A percentile compares a stretch with the other conserved stretches of the same genome.
Conservation (phyloP, 1,139 yeast genomes). For the Lodderomyces theae region DNA sequence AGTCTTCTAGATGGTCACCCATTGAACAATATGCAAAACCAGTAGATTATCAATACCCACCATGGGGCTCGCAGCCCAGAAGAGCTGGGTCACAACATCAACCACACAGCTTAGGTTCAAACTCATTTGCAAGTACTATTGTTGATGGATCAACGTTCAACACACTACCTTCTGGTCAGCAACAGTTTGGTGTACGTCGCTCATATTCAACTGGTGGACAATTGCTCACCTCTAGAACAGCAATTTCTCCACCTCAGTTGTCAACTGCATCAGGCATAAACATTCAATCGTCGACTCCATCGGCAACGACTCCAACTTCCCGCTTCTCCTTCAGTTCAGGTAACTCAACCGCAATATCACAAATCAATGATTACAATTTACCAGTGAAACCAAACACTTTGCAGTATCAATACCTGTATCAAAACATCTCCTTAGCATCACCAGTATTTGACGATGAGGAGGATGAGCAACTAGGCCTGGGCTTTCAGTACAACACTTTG, state of each 20-base stretch:
- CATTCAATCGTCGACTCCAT: constrained; percentile 8
- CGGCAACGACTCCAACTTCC: constrained; percentile 9
- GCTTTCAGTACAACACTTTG: not conserved
- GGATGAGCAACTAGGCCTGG: constrained; percentile 20
- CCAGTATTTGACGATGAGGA: constrained; percentile 44
- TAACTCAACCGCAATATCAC: constrained; percentile 4
- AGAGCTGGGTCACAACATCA: not conserved
- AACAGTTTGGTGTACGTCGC: not conserved
- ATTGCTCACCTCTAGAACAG: not conserved
- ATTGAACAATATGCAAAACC: constrained; percentile 3
- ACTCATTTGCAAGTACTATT: not conserved
- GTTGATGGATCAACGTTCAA: not conserved
- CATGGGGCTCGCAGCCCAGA: not conserved
- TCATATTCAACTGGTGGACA: constrained; percentile 1
- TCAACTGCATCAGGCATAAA: not conserved
- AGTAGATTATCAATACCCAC: constrained; percentile 1
- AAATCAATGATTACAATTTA: constrained; percentile 3
- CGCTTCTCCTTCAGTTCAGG: constrained; percentile 10
- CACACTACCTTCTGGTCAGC: not conserved
- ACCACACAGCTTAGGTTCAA: not conserved
- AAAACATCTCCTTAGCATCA: constrained; percentile 37
- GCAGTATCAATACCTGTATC: constrained; percentile 3
- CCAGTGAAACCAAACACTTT: not conserved
- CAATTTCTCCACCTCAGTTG: constrained; percentile 3
- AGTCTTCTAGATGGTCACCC: constrained; percentile 3